These are phyloP conservation scores for Neurospora terricola DNA, from an alignment of 495 filamentous ascomycete species.

Conservation along the genomic window DNA sequence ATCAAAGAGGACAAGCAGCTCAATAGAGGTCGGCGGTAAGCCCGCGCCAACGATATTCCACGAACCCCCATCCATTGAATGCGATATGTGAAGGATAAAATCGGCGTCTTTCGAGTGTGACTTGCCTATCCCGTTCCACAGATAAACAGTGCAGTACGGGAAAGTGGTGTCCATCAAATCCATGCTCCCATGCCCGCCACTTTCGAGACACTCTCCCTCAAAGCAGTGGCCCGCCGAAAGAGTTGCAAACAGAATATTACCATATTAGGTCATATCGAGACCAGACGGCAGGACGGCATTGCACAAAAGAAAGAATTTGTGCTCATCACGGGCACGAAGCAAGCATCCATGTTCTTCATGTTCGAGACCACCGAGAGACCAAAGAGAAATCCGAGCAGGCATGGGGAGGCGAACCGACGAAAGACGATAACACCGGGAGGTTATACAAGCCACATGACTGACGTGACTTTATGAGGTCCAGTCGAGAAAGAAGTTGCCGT, in stretches of 20 bases:
- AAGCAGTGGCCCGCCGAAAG: not conserved
- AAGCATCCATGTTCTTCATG: not conserved
- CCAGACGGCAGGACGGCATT: not conserved
- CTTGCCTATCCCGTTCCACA: not conserved
- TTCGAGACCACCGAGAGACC: not conserved
- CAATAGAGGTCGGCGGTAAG: not conserved
- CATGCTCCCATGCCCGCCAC: not conserved
- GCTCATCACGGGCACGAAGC: not conserved
- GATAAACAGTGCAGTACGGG: not conserved
- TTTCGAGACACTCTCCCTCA: not conserved
- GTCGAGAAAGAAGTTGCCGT: not conserved
- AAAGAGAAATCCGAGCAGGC: not conserved
- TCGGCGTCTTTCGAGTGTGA: not conserved
- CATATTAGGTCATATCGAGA: not conserved
- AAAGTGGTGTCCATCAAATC: not conserved
- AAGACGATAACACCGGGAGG: not conserved
- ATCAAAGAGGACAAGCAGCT: not conserved
- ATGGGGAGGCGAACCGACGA: not conserved
- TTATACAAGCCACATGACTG: not conserved
- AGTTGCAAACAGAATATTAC: not conserved
- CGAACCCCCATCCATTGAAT: not conserved
- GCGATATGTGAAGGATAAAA: not conserved
- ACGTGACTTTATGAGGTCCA: not conserved
- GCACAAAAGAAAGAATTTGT: not conserved
- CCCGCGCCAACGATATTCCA: not conserved